Evolutionary conservation across 371 early-diverging fungal species (phyloP), one percentile per base, ranked within the genome.

Genomic region (Mucor piriformis): DNA sequence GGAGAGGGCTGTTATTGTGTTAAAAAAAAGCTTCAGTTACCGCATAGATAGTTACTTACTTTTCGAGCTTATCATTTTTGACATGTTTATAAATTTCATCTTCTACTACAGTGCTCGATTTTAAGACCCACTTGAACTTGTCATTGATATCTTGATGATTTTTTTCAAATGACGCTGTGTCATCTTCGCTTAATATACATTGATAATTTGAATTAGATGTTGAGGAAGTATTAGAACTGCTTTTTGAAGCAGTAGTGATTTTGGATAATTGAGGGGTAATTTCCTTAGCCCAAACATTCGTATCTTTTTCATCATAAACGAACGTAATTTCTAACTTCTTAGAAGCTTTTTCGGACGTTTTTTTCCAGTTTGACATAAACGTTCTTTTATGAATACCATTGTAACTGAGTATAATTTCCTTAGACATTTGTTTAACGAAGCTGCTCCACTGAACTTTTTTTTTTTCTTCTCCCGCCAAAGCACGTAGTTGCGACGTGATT

Each of bases 391-490:
- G 12, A n/a, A 16, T 42, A 29, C 18, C 54, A 8, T 53, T 53
- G 54, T 53, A 53, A 38, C 18, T 42, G 29, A 27, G 11, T 11
- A 53, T 53, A 42, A 53, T 53, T 10, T 29, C 15, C 42, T 6
- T 27, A 6, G 42, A 53, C 27, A 53, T 53, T n/a, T 53, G 24
- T 21, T 53, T 42, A 1, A 53, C 12, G 43, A 53, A 53, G 18
- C 42, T 53, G 54, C 29, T 24, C 54, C 54, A 53, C 54, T 53
- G 43, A 16, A 53, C 43, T 53, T 53, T 40, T 27, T n/a, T n/a
- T n/a, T 53, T 53, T 42, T n/a, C 7, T 38, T 52, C 40, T 52
- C 52, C 52, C 10, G 52, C 52, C 52, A 52, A 52, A 12, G 35
- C 38, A 6, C 35, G 24, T 24, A 52, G 13, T 52, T 52, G 20